Base-by-base conservation (phyloP, 129 eudicot species). In the Pittosporum tobira region DNA sequence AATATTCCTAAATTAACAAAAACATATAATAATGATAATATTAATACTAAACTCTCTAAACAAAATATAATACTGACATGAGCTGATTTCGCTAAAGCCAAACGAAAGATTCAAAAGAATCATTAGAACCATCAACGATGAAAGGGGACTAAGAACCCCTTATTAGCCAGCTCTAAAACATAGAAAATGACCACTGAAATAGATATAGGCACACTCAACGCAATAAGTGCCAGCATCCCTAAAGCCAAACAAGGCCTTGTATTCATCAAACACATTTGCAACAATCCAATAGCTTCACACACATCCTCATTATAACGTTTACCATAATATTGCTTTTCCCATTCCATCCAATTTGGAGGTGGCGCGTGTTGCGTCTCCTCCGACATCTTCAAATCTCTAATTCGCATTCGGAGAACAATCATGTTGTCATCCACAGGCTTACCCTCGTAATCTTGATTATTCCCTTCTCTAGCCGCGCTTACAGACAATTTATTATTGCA, bases 211-310 rank as follows among this genome's bases (percentile, higher is more conserved):
- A 82, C 67, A 18, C 79, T 63, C 44, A 72, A 30, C 23, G 67
- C 58, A 6, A 80, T 29, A 60, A 80, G 74, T 12, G 63, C 48
- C 56, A 79, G 7, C 36, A 62, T 36, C 25, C 91, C 84, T 22
- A 79, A 11, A 30, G 70, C 87, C 69, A 82, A 49, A 72, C 84
- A 52, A 24, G 95, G 87, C 76, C 95, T 82, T 14, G 84, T 66
- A 44, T 77, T 74, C 84, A 86, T 68, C 76, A 86, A 73, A 67
- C 24, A 70, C 51, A 68, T 21, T 42, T 86, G 87, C 57, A 86
- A 52, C 59, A 67, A 18, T 25, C 69, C 77, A 23, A 75, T 54
- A 3, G 51, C 68, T 22, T 76, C 79, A 60, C 77, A 74, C 23
- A 88, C 73, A 66, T 73, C 73, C 63, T 75, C 73, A 51, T 80